Evolutionary conservation across 257 asterid genomes (phyloP).

Genomic region (Plectranthus barbatus): DNA sequence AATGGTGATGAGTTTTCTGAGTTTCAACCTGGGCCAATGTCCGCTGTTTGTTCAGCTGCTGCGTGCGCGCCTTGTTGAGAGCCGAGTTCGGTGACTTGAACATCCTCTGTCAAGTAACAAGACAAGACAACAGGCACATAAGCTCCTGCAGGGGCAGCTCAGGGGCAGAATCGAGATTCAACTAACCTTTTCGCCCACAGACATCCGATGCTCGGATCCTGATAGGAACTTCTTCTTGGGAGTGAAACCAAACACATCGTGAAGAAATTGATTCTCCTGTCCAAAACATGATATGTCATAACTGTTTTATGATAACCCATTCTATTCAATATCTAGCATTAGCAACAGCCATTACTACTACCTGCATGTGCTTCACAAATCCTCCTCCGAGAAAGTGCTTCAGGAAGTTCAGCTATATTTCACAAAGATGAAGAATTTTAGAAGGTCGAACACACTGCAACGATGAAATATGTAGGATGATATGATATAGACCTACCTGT

Average conservation of each 20-base stretch:
- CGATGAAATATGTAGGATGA: constrained; percentile 4
- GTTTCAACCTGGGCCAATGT: constrained; percentile 65
- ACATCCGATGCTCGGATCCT: constrained; percentile 40
- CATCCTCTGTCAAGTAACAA: constrained; percentile 43
- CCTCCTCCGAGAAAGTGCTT: constrained; percentile 97
- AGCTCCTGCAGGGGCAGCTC: too few species aligned
- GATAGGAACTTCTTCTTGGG: constrained; percentile 54
- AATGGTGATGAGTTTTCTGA: too few species aligned
- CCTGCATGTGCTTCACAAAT: constrained; percentile 97
- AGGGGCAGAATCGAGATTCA: too few species aligned
- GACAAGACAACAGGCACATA: not conserved
- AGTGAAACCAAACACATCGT: constrained; percentile 63
- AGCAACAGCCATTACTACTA: not conserved
- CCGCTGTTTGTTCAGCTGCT: constrained; percentile 65
- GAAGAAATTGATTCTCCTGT: constrained; percentile 89
- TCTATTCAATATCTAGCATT: too few species aligned
- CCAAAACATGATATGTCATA: not conserved
- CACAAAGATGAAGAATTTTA: constrained; percentile 6
- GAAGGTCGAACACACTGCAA: not conserved
- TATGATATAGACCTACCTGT: constrained; percentile 53
- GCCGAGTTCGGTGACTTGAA: constrained; percentile 75
- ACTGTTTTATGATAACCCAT: not conserved
- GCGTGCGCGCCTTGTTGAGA: constrained; percentile 81
- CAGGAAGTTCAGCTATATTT: constrained; percentile 64
- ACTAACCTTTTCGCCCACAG: constrained; percentile 67